These are phyloP conservation scores for Gomphus sp. DNA, from an alignment of 1,284 basidiomycete species.

Conservation along the genomic window DNA sequence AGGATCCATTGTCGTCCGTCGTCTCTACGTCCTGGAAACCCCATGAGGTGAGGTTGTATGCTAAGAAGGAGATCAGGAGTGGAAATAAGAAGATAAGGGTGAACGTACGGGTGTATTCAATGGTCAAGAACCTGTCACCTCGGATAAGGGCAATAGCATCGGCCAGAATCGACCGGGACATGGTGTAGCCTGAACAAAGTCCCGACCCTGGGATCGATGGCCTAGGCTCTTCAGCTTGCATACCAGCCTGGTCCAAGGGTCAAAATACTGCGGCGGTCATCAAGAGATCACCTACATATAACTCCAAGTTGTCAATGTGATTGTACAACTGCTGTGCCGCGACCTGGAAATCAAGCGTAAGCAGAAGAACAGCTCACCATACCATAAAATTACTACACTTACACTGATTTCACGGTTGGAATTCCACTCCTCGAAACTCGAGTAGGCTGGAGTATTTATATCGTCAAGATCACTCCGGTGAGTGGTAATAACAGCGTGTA, in stretches of 20 bases:
- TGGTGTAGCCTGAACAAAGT: slow-evolving; percentile 78
- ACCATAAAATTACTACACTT: background rate
- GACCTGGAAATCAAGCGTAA: slow-evolving; percentile 10
- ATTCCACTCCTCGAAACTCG: slow-evolving; percentile 50
- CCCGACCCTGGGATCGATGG: slow-evolving; percentile 65
- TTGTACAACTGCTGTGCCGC: slow-evolving; percentile 42
- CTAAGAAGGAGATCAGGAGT: background rate
- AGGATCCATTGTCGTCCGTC: slow-evolving; percentile 54
- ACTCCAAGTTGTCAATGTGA: slow-evolving; percentile 43
- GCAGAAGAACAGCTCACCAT: background rate
- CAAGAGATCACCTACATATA: slow-evolving; percentile 27
- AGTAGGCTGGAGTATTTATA: slow-evolving; percentile 18
- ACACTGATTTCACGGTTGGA: slow-evolving; percentile 34
- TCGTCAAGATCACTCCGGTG: background rate
- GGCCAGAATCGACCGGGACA: slow-evolving; percentile 74
- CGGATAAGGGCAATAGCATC: slow-evolving; percentile 82
- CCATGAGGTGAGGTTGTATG: slow-evolving; percentile 75
- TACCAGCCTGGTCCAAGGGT: slow-evolving; percentile 37
- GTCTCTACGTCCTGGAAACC: slow-evolving; percentile 72
- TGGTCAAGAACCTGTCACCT: slow-evolving; percentile 74
- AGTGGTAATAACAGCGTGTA: background rate
- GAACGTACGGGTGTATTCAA: slow-evolving; percentile 53
- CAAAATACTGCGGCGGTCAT: background rate
- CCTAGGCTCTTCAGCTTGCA: slow-evolving; percentile 73
- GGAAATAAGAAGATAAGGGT: background rate